Evolutionary conservation across 495 filamentous ascomycete species (phyloP).

Genomic region (Hypoxylon subgilvum): DNA sequence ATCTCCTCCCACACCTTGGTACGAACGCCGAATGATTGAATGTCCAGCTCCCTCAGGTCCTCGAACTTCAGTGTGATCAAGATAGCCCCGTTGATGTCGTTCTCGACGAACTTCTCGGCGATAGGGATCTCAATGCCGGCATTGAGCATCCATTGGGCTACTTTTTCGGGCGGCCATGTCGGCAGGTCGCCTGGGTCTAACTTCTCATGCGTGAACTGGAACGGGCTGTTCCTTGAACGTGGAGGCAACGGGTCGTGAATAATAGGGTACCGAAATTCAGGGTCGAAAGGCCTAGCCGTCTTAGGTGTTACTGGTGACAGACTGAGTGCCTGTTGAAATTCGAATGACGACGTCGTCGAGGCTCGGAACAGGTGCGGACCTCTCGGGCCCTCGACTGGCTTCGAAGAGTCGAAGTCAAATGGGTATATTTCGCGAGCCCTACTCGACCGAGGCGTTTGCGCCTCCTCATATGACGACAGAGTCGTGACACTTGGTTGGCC

Average conservation of each 20-base stretch:
- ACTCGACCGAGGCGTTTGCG: constrained; percentile 69
- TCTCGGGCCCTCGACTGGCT: constrained; percentile 75
- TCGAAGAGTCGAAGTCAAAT: constrained; percentile 48
- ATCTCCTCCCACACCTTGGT: constrained; percentile 87
- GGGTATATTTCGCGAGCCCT: constrained; percentile 43
- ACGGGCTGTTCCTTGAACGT: constrained; percentile 47
- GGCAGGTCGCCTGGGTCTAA: constrained; percentile 64
- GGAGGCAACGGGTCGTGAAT: constrained; percentile 45
- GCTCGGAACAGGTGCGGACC: constrained; percentile 89
- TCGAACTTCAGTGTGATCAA: constrained; percentile 86
- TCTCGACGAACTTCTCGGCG: constrained; percentile 81
- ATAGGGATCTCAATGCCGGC: constrained; percentile 71
- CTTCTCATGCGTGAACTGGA: constrained; percentile 59
- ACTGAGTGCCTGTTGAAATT: constrained; percentile 66
- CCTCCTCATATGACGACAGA: constrained; percentile 76
- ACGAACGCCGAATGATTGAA: constrained; percentile 90
- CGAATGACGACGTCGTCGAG: constrained; percentile 57
- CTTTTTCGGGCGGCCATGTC: constrained; percentile 73
- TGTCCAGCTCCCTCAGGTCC: constrained; percentile 91
- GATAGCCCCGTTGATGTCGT: constrained; percentile 88
- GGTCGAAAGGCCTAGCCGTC: constrained; percentile 41
- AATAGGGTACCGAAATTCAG: constrained; percentile 44
- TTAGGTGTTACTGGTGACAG: constrained; percentile 67
- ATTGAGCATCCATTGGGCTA: constrained; percentile 79
- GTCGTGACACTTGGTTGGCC: constrained; percentile 73